Conservation (phyloP, 2,329 filamentous ascomycete species). For the Pochonia chlamydosporia region DNA sequence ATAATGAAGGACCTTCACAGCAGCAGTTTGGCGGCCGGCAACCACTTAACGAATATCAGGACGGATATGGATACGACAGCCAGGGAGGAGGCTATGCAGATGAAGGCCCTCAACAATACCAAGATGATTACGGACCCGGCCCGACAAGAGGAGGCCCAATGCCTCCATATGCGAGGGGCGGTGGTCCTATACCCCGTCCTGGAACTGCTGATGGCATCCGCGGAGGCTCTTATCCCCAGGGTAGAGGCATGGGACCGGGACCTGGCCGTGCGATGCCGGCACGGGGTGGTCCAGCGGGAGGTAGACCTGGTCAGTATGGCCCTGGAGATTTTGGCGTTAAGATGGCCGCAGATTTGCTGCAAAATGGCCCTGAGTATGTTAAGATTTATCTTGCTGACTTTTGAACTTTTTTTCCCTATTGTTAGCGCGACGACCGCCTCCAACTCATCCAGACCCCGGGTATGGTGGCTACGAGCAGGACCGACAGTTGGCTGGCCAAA, state of each 20-base stretch:
- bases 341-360: neutral
- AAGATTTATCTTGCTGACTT: neutral
- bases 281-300: constrained; percentile 2
- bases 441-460: constrained; percentile 14
- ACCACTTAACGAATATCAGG: constrained; percentile 41
- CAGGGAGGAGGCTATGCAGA: constrained; percentile 35
- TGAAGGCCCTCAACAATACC: constrained; percentile 27
- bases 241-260: constrained; percentile 17
- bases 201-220: constrained; percentile 31
- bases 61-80: constrained; percentile 40
- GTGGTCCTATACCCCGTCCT: constrained; percentile 37
- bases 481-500: constrained; percentile 25
- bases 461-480: constrained; percentile 19
- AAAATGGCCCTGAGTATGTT: neutral
- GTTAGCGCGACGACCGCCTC: constrained; percentile 16
- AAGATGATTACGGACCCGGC: constrained; percentile 32
- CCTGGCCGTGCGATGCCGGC: constrained; percentile 20
- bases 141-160: constrained; percentile 35
- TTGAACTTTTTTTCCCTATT: constrained; percentile 9
- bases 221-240: constrained; percentile 31
- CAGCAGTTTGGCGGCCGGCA: constrained; percentile 31
- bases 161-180: constrained; percentile 38
- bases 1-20: constrained; percentile 19
- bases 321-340: constrained; percentile 8
- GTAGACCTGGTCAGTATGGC: constrained; percentile 5